Percentiles rank a stretch among this genome's conserved stretches.
Evolutionary conservation across 2,329 filamentous ascomycete genomes (phyloP).

Genomic region (Hymenoscyphus fructigenus): DNA sequence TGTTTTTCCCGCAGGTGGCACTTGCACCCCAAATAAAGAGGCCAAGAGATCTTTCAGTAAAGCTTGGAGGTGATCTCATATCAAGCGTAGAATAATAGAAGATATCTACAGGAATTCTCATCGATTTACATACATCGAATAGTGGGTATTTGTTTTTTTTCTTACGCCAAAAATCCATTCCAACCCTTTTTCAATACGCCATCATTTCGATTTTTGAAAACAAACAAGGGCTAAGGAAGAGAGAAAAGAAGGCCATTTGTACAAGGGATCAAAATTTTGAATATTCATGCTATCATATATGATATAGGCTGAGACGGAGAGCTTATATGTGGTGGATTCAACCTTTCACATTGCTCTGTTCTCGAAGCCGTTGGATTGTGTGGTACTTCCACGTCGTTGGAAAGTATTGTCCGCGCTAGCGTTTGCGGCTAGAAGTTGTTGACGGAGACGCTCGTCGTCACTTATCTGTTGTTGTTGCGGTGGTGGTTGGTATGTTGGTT

Average conservation of each 20-base stretch:
- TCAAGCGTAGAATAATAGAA: neutral
- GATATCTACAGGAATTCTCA: neutral
- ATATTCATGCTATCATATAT: neutral
- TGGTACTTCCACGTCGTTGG: neutral
- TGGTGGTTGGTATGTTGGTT: neutral
- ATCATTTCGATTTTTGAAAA: neutral
- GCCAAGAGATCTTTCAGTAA: neutral
- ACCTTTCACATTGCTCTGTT: neutral
- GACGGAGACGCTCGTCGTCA: conserved; percentile 17
- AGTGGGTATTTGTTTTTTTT: neutral
- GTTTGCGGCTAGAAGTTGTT: conserved; percentile 13
- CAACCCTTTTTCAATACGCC: neutral
- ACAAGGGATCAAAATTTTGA: neutral
- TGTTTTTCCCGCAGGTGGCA: too few species aligned
- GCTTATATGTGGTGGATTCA: neutral
- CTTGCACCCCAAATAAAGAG: too few species aligned
- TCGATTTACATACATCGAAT: neutral
- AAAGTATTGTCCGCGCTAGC: neutral
- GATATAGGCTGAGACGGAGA: neutral
- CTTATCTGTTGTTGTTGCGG: neutral
- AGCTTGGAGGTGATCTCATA: neutral
- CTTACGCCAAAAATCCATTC: neutral
- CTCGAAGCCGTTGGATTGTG: neutral
- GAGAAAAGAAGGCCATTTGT: neutral
- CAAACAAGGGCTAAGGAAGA: neutral